Conservation (phyloP, 1,139 yeast genomes). For the Scheffersomyces quercinus region DNA sequence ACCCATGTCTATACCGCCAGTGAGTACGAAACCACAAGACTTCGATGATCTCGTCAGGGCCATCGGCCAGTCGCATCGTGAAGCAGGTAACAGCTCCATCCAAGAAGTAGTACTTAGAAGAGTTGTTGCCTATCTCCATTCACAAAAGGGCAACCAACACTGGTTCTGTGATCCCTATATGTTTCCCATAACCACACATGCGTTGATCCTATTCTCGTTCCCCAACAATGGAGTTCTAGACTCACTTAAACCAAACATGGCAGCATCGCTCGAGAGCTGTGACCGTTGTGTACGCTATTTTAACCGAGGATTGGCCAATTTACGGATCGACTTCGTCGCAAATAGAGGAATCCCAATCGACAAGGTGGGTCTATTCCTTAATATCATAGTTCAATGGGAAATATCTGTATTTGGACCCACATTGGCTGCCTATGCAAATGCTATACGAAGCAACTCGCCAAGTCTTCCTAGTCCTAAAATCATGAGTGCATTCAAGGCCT, state of each 20-base stretch:
- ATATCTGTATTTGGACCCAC: conserved; percentile 13
- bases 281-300: conserved; percentile 52
- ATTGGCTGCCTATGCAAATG: conserved; percentile 24
- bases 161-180: conserved; percentile 57
- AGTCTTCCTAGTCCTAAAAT: conserved; percentile 10
- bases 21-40: conserved; percentile 21
- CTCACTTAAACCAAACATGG: conserved; percentile 44
- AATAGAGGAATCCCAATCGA: conserved; percentile 49
- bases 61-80: conserved; percentile 24
- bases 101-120: conserved; percentile 29
- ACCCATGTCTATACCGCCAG: no score
- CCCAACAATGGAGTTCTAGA: conserved; percentile 44
- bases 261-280: conserved; percentile 45
- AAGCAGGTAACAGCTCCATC: conserved; percentile 23
- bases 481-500: conserved; percentile 37
- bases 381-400: conserved; percentile 58
- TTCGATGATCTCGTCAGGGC: conserved; percentile 24
- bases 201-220: conserved; percentile 61
- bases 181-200: conserved; percentile 51
- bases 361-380: conserved; percentile 52
- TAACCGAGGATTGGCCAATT: conserved; percentile 50
- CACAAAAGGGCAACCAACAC: conserved; percentile 32
- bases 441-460: conserved; percentile 15
- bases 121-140: conserved; percentile 26
- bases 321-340: conserved; percentile 53